phyloP scores from a whole-genome alignment of 1,284 basidiomycete genomes.

The Bondarzewia mesenterica region DNA sequence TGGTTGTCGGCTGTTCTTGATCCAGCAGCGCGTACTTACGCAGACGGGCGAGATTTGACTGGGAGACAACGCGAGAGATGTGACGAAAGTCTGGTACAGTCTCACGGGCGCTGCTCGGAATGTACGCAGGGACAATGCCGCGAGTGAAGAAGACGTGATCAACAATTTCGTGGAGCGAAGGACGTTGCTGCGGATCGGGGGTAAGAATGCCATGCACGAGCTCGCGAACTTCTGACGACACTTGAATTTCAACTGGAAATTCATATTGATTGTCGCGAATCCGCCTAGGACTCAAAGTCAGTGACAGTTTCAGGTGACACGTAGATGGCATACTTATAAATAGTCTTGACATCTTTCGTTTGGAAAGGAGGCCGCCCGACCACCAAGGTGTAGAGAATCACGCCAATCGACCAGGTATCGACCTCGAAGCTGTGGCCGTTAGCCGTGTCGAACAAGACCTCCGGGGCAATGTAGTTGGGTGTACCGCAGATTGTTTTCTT shows the following conservation, averaged over 20 bases:
- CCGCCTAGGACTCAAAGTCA: conserved; percentile 42
- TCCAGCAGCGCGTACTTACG: conserved; percentile 55
- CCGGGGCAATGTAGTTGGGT: conserved; percentile 98
- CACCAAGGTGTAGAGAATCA: conserved; percentile 93
- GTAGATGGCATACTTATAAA: conserved; percentile 67
- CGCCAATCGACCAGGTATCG: conserved; percentile 96
- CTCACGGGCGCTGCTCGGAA: conserved; percentile 76
- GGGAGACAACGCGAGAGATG: conserved; percentile 56
- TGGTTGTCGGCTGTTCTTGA: conserved; percentile 41
- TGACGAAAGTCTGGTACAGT: conserved; percentile 66
- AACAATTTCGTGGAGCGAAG: conserved; percentile 81
- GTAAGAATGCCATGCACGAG: conserved; percentile 86
- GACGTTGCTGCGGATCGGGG: conserved; percentile 72
- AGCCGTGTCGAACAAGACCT: conserved; percentile 92
- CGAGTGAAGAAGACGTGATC: conserved; percentile 80
- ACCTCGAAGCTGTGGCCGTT: conserved; percentile 98
- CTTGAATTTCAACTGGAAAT: conserved; percentile 73
- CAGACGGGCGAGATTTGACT: conserved; percentile 62
- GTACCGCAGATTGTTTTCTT: conserved; percentile 99
- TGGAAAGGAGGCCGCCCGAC: conserved; percentile 96
- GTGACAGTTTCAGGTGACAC: conserved; percentile 4
- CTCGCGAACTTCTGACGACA: conserved; percentile 68
- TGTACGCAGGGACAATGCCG: conserved; percentile 75
- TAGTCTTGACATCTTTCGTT: conserved; percentile 93
- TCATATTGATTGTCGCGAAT: conserved; percentile 94